phyloP scores from a whole-genome alignment of 768 basidiomycete genomes.

The Mycena pura region DNA sequence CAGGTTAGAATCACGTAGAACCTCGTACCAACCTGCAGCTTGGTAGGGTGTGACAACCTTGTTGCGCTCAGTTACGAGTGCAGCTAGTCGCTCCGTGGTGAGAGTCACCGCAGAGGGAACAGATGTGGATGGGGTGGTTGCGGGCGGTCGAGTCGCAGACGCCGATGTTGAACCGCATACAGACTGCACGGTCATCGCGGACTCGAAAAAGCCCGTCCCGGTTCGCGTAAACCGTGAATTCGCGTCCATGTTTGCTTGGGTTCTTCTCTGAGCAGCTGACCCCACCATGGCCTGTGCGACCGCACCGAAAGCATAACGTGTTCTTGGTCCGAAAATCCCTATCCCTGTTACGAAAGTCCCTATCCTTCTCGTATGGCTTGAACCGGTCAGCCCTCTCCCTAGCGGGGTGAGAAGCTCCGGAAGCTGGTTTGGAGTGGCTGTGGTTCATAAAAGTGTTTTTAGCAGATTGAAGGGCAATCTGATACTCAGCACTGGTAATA shows the following conservation, averaged over 20 bases:
- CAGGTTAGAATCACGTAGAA: background rate
- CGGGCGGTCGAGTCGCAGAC: background rate
- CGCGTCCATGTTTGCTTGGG: background rate
- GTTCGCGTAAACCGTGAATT: too few relatives aligned
- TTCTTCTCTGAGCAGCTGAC: background rate
- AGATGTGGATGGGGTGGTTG: background rate
- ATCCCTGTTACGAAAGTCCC: background rate
- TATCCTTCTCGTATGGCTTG: background rate
- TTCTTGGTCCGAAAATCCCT: background rate
- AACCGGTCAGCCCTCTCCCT: background rate
- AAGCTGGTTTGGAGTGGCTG: background rate
- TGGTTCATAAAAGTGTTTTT: background rate
- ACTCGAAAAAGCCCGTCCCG: background rate
- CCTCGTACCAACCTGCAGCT: background rate
- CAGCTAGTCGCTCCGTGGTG: constrained; percentile 1
- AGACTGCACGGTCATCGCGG: background rate
- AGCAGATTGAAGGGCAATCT: background rate
- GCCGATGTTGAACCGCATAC: background rate
- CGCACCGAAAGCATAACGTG: background rate
- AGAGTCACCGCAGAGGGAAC: background rate
- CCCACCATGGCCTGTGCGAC: background rate
- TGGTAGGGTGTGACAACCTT: constrained; percentile 1
- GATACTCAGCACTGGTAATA: background rate
- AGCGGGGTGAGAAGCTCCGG: background rate
- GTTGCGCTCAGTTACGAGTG: constrained; percentile 1